A percentile compares a stretch with the other conserved stretches of the same genome.
Evolutionary conservation across 2,329 filamentous ascomycete species (phyloP).

Genomic region (Penicillium sp.): DNA sequence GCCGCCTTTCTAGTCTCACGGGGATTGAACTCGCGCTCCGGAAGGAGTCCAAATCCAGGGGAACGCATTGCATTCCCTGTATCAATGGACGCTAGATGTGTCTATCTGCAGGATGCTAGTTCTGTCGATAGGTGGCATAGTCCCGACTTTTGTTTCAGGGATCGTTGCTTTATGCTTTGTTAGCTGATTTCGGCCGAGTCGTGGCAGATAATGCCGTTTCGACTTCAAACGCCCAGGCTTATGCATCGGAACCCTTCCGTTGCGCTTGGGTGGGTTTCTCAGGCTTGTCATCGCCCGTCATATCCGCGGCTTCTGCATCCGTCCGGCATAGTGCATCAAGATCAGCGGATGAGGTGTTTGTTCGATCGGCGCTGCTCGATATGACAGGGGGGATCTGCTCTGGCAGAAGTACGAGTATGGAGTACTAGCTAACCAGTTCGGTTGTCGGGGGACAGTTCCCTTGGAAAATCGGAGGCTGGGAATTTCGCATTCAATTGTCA

Average conservation of each 20-base stretch:
- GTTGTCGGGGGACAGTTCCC: neutral
- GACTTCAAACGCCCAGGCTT: neutral
- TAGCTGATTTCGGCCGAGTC: neutral
- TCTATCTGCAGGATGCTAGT: neutral
- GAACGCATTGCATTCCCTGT: neutral
- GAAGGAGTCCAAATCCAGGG: neutral
- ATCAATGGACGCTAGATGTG: neutral
- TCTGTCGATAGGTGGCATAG: constrained; percentile 3
- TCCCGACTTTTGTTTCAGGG: neutral
- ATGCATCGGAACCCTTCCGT: constrained; percentile 8
- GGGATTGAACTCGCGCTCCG: neutral
- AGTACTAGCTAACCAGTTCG: neutral
- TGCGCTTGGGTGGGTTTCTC: neutral
- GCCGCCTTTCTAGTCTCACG: neutral
- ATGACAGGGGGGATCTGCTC: neutral
- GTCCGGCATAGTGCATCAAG: neutral
- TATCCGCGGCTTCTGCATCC: neutral
- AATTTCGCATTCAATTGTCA: neutral
- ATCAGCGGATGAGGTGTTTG: neutral
- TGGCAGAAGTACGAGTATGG: neutral
- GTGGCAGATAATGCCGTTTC: neutral
- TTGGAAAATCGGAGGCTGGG: neutral
- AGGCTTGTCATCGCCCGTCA: neutral
- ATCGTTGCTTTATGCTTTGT: constrained; percentile 1
- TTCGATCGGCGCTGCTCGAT: neutral